Evolutionary conservation across 306 rosid genomes (phyloP).

Genomic region (barrel medic (Medicago truncatula)): MtrunA17r5.0-ANR NC_053048.1:42142501-42143000

Average conservation of each 20-base stretch:
- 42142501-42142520: not conserved
- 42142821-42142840: conserved; percentile 19
- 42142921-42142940: conserved; percentile 23
- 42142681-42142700: conserved; percentile 10
- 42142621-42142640: conserved; percentile 29
- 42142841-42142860: not conserved
- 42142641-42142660: conserved; percentile 46
- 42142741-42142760: conserved; percentile 33
- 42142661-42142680: conserved; percentile 32
- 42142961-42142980: conserved; percentile 40
- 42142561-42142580: conserved; percentile 22
- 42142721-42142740: conserved; percentile 41
- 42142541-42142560: conserved; percentile 28
- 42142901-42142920: conserved; percentile 39
- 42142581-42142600: not conserved
- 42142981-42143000: conserved; percentile 73
- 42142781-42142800: conserved; percentile 7
- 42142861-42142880: conserved; percentile 24
- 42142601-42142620: conserved; percentile 22
- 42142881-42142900: conserved; percentile 19
- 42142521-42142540: conserved; percentile 22
- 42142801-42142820: conserved; percentile 3
- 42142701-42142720: conserved; percentile 42
- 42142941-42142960: conserved; percentile 22
- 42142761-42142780: conserved; percentile 40